These are phyloP conservation scores for Gamsiella multidivaricata DNA, from an alignment of 192 early-diverging fungal species.

Conservation along the genomic window DNA sequence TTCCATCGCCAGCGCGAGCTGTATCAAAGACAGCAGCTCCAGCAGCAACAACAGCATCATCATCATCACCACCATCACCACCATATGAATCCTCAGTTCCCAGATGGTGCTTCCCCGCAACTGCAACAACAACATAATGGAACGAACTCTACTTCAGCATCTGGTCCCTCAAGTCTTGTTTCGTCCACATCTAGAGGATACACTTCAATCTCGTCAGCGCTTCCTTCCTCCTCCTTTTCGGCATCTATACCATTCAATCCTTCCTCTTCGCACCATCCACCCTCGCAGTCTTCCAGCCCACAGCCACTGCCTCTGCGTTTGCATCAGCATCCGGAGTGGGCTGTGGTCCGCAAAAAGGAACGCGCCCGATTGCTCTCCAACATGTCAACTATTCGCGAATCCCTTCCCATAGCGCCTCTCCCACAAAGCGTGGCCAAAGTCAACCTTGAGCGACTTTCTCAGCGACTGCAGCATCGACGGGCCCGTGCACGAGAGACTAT, in stretches of 20 bases:
- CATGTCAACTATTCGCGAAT: neutral
- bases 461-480: slow-evolving; percentile 29
- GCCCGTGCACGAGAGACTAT: slow-evolving; percentile 26
- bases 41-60: neutral
- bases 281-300: too few relatives aligned
- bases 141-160: too few relatives aligned
- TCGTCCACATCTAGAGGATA: too few relatives aligned
- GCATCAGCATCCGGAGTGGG: slow-evolving; percentile 8
- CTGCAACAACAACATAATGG: too few relatives aligned
- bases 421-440: slow-evolving; percentile 21
- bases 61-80: slow-evolving; percentile 1
- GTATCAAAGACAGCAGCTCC: slow-evolving; percentile 15
- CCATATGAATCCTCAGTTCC: too few relatives aligned
- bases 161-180: too few relatives aligned
- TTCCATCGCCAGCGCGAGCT: slow-evolving; percentile 25
- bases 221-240: slow-evolving; percentile 3
- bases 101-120: too few relatives aligned
- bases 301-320: neutral
- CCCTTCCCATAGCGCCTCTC: neutral
- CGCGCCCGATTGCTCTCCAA: slow-evolving; percentile 6
- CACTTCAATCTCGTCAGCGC: neutral
- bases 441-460: slow-evolving; percentile 11
- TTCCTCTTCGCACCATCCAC: neutral
- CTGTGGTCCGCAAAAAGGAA: slow-evolving; percentile 17
- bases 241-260: slow-evolving; percentile 1